Evolutionary conservation across 2,329 filamentous ascomycete species (phyloP).

Genomic region (Leptographium lundbergii): DNA sequence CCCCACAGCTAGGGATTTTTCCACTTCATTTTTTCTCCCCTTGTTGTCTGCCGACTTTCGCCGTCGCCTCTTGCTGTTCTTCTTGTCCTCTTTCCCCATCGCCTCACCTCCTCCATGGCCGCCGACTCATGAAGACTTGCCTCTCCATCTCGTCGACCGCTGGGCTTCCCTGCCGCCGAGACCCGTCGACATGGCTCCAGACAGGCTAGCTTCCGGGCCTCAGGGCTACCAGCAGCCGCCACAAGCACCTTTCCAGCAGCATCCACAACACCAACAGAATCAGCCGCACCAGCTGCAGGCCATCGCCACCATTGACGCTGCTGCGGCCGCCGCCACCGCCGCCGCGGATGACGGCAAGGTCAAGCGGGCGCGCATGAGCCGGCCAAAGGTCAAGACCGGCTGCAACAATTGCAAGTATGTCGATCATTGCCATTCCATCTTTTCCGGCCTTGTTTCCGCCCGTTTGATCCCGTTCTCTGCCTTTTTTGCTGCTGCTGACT

Average conservation of each 20-base stretch:
- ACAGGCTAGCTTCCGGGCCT: background rate
- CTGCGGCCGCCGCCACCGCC: background rate
- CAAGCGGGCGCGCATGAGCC: constrained; percentile 38
- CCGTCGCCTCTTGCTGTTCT: background rate
- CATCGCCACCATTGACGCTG: background rate
- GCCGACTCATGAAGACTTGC: background rate
- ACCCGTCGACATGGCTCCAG: background rate
- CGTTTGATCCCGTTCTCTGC: no score
- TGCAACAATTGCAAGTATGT: constrained; percentile 58
- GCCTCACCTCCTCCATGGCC: background rate
- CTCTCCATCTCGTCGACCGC: background rate
- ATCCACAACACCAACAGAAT: background rate
- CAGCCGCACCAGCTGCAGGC: background rate
- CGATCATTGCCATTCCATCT: background rate
- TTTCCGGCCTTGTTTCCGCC: background rate
- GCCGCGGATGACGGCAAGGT: background rate
- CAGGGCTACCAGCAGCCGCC: background rate
- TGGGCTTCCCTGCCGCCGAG: background rate
- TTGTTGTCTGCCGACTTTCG: background rate
- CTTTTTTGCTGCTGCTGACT: constrained; percentile 7
- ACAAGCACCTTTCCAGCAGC: background rate
- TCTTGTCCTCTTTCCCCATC: background rate
- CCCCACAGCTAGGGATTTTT: background rate
- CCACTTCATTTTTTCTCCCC: background rate
- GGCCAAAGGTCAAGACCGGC: constrained; percentile 53